Conservation (phyloP, 805 yeast species). For the Hanseniaspora nectarophila region DNA sequence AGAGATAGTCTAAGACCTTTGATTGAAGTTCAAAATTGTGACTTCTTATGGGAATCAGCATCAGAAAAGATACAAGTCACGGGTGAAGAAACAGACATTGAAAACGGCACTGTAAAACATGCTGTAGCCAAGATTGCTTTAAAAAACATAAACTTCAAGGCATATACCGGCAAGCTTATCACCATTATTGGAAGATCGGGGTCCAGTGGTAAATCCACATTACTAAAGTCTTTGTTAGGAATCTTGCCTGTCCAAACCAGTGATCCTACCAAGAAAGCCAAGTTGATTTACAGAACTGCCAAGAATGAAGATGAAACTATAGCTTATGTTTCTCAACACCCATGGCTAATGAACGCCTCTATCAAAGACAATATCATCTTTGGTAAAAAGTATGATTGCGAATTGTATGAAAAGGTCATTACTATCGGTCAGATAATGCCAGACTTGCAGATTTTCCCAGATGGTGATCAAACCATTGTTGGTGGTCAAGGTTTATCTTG, state of each 20-base stretch:
- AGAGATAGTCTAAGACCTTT: conserved; percentile 23
- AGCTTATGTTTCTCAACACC: conserved; percentile 51
- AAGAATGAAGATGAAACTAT: conserved; percentile 25
- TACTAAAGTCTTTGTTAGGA: conserved; percentile 44
- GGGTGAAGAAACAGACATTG: conserved; percentile 1
- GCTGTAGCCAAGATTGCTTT: conserved; percentile 40
- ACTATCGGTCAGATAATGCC: conserved; percentile 38
- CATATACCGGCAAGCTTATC: conserved; percentile 40
- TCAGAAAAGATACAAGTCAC: background rate
- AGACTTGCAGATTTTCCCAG: conserved; percentile 39
- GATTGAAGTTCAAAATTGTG: conserved; percentile 37
- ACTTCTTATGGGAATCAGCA: conserved; percentile 42
- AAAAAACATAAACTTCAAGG: conserved; percentile 37
- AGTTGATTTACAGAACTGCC: conserved; percentile 20
- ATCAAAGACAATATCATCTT: conserved; percentile 41
- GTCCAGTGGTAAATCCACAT: conserved; percentile 51
- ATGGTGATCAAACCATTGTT: conserved; percentile 43
- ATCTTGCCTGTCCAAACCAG: conserved; percentile 31
- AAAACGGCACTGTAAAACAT: conserved; percentile 30
- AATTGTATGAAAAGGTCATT: conserved; percentile 33
- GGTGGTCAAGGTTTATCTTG: conserved; percentile 53
- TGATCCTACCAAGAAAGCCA: conserved; percentile 17
- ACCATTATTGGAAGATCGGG: conserved; percentile 61
- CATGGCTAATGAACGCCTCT: conserved; percentile 43
- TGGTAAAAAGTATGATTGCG: conserved; percentile 36